Percentiles rank a stretch among this genome's conserved stretches.
Evolutionary conservation across 306 rosid species (phyloP).

Genomic region (Rosa chinensis): DNA sequence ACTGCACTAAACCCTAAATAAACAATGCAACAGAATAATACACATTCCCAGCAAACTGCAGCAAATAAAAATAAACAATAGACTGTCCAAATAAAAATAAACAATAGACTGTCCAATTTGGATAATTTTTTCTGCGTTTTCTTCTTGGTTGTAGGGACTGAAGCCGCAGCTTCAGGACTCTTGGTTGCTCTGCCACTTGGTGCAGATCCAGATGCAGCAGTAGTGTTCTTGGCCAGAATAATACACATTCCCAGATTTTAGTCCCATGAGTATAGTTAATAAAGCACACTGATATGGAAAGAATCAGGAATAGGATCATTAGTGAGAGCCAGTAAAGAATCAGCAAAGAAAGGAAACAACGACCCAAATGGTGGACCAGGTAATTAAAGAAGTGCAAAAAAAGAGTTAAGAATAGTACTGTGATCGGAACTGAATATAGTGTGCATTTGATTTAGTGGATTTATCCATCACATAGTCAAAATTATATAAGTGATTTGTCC

Average conservation of each 20-base stretch:
- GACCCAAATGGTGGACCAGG: neutral
- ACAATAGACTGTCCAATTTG: no score
- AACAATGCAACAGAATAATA: no score
- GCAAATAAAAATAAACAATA: no score
- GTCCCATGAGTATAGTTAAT: constrained; percentile 2
- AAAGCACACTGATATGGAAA: neutral
- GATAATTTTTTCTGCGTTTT: no score
- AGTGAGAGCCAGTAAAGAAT: neutral
- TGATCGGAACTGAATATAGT: neutral
- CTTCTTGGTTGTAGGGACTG: no score
- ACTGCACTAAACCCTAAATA: no score
- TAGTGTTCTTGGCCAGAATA: no score
- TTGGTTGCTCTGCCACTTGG: no score
- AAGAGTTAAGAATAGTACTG: neutral
- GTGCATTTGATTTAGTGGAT: neutral
- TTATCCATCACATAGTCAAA: neutral
- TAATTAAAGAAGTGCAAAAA: neutral
- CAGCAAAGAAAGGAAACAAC: neutral
- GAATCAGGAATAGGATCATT: constrained; percentile 2
- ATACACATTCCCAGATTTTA: neutral
- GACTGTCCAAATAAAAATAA: no score
- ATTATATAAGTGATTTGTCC: neutral
- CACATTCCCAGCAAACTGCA: no score
- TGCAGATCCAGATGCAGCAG: no score
- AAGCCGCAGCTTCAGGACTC: no score